Conservation (phyloP, 1,284 basidiomycete genomes). For the Pyrrhoderma noxium region DNA sequence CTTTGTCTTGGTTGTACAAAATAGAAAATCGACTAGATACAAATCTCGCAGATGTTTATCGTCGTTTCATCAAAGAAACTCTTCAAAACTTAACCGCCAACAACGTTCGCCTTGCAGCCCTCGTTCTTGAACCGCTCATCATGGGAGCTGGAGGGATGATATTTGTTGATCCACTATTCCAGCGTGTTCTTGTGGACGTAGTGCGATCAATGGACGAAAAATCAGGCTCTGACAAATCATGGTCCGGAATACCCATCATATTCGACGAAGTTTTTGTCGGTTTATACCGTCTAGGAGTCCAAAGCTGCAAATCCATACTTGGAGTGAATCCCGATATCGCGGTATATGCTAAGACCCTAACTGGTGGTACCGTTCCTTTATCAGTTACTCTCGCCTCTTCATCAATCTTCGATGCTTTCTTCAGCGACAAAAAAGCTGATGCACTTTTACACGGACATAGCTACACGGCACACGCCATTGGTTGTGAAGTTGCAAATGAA, state of each 20-base stretch:
- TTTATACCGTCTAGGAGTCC: conserved; percentile 77
- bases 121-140: conserved; percentile 88
- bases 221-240: conserved; percentile 27
- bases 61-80: conserved; percentile 47
- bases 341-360: conserved; percentile 91
- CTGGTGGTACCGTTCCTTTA: conserved; percentile 88
- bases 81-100: conserved; percentile 34
- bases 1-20: conserved; percentile 67
- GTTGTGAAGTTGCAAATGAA: conserved; percentile 85
- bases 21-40: conserved; percentile 55
- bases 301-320: conserved; percentile 59
- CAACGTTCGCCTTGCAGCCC: conserved; percentile 51
- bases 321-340: conserved; percentile 79
- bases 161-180: conserved; percentile 96
- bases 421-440: conserved; percentile 68
- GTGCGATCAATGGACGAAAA: conserved; percentile 46
- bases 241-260: conserved; percentile 82
- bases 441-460: conserved; percentile 93
- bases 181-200: conserved; percentile 78
- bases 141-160: conserved; percentile 98
- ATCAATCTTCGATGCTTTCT: conserved; percentile 77
- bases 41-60: conserved; percentile 61
- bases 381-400: conserved; percentile 78
- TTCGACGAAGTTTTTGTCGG: conserved; percentile 98
- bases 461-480: conserved; percentile 89